Percentiles rank a stretch among this genome's conserved stretches.
Conservation (phyloP, 2,329 filamentous ascomycete genomes). For the Talaromyces sp. region DNA sequence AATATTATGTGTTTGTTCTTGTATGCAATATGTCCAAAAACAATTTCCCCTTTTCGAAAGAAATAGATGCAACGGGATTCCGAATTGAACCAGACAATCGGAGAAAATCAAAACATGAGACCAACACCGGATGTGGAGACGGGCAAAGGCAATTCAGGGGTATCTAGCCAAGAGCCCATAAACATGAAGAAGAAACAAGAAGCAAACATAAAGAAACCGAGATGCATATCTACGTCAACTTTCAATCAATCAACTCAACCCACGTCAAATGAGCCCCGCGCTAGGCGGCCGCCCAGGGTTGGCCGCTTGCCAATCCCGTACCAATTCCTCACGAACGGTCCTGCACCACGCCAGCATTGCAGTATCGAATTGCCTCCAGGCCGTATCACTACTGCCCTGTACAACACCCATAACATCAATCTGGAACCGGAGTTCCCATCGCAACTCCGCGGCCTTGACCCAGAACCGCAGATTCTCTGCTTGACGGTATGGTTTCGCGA, state of each 20-base stretch:
- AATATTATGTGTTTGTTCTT: not conserved
- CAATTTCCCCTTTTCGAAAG: not conserved
- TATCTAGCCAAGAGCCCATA: conserved; percentile 32
- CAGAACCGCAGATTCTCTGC: conserved; percentile 95
- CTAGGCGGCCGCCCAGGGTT: conserved; percentile 32
- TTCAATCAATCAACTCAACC: not conserved
- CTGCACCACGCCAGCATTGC: conserved; percentile 83
- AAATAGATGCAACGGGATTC: conserved; percentile 19
- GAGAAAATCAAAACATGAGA: conserved; percentile 13
- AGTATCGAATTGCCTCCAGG: conserved; percentile 80
- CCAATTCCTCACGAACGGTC: conserved; percentile 80
- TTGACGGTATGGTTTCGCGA: conserved; percentile 88
- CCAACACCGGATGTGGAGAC: conserved; percentile 20
- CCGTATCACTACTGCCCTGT: conserved; percentile 65
- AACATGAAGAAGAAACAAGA: conserved; percentile 23
- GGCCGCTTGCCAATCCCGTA: conserved; percentile 65
- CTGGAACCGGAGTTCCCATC: conserved; percentile 84
- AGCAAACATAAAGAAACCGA: conserved; percentile 14
- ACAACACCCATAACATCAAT: conserved; percentile 87
- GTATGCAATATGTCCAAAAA: conserved; percentile 6
- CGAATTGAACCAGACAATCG: conserved; percentile 14
- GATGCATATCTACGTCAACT: conserved; percentile 11
- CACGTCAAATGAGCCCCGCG: conserved; percentile 27
- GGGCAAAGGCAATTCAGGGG: conserved; percentile 28
- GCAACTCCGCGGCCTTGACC: conserved; percentile 91